Evolutionary conservation across 2,329 filamentous ascomycete species (phyloP).

Genomic region (Microthyrium microscopicum): DNA sequence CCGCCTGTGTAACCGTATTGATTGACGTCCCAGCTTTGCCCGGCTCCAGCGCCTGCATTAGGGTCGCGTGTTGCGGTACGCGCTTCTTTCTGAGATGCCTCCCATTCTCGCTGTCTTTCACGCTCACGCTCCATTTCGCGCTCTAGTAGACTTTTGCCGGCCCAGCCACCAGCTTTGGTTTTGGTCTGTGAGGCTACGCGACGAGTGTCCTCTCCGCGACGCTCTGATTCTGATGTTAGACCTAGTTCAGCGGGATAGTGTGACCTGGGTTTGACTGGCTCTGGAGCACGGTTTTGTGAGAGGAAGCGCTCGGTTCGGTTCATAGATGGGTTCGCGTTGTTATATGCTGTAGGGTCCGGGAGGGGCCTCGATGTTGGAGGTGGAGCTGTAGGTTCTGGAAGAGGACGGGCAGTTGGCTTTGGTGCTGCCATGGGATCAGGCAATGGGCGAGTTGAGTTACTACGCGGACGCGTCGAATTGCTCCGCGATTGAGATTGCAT

Average conservation of each 20-base stretch:
- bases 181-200: conserved; percentile 41
- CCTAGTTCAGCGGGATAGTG: conserved; percentile 34
- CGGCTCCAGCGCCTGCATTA: conserved; percentile 49
- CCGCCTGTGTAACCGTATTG: conserved; percentile 66
- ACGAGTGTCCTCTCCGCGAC: conserved; percentile 43
- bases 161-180: conserved; percentile 47
- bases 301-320: conserved; percentile 44
- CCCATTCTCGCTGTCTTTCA: conserved; percentile 64
- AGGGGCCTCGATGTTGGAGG: conserved; percentile 14
- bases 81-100: conserved; percentile 52
- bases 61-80: conserved; percentile 36
- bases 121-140: conserved; percentile 69
- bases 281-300: conserved; percentile 35
- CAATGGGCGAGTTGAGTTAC: conserved; percentile 10
- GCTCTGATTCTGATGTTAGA: conserved; percentile 41
- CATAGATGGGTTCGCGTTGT: conserved; percentile 6
- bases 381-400: conserved; percentile 6
- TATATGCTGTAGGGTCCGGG: conserved; percentile 15
- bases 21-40: conserved; percentile 57
- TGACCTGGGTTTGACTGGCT: conserved; percentile 23
- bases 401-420: conserved; percentile 11
- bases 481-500: no score
- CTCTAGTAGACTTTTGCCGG: conserved; percentile 55
- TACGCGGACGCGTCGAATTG: no score
- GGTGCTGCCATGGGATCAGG: conserved; percentile 9